Conservation (phyloP, 2,329 filamentous ascomycete genomes). For the Trichophyton mentagrophytes region DNA sequence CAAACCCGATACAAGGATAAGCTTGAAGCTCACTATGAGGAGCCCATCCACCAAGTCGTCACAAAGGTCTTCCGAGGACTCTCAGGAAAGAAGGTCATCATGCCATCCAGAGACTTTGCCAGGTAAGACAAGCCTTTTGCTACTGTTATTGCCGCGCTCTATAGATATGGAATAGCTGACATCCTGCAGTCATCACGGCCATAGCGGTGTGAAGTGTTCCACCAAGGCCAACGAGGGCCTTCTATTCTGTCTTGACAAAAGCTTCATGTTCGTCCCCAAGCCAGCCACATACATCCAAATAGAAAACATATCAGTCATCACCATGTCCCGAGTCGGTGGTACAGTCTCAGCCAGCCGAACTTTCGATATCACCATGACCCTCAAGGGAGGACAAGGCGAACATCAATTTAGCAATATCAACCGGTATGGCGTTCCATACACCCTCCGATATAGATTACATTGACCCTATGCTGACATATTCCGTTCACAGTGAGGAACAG, state of each 20-base stretch:
- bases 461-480: conserved; percentile 1
- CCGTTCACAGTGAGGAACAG: conserved; percentile 59
- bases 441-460: not conserved
- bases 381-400: conserved; percentile 77
- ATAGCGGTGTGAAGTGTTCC: conserved; percentile 96
- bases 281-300: conserved; percentile 94
- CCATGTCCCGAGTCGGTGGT: conserved; percentile 89
- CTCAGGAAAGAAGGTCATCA: conserved; percentile 87
- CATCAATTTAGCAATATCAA: conserved; percentile 99
- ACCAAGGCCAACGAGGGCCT: conserved; percentile 99
- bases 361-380: conserved; percentile 87
- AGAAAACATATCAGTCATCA: conserved; percentile 81
- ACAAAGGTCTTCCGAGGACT: conserved; percentile 91
- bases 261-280: conserved; percentile 98
- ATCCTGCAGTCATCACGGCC: conserved; percentile 60
- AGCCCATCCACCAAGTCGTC: conserved; percentile 83
- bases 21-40: conserved; percentile 78
- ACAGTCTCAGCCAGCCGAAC: conserved; percentile 88
- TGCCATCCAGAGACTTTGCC: conserved; percentile 85
- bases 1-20: conserved; percentile 81
- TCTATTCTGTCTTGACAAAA: conserved; percentile 92
- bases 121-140: conserved; percentile 36
- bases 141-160: not conserved
- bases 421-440: conserved; percentile 38
- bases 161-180: conserved; percentile 7